phyloP scores from a whole-genome alignment of 75 land plant species.

The Adiantum capillusveneris region DNA sequence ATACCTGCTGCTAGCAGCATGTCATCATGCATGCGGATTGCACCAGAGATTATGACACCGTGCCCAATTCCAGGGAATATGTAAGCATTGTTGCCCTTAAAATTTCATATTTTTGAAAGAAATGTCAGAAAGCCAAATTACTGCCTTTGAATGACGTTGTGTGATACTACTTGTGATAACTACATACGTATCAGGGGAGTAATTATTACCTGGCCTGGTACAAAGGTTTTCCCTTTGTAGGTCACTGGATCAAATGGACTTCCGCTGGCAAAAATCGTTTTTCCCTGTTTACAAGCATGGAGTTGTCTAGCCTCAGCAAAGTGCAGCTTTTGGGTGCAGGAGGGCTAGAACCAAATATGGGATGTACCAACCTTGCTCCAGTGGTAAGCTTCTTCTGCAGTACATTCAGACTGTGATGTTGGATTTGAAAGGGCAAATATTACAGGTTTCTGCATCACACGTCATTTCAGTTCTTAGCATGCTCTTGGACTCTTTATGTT shows the following conservation, averaged over 20 bases:
- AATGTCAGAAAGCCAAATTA: neutral
- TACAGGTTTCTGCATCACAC: slow-evolving; percentile 33
- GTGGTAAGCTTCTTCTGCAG: slow-evolving; percentile 45
- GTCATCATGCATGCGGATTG: slow-evolving; percentile 40
- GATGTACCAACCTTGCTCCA: slow-evolving; percentile 28
- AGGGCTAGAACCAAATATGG: neutral
- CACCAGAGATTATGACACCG: slow-evolving; percentile 33
- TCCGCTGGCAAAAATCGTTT: slow-evolving; percentile 41
- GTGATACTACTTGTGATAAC: too few species aligned
- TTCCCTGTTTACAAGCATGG: slow-evolving; percentile 17
- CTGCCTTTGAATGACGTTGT: neutral
- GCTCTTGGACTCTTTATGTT: too few species aligned
- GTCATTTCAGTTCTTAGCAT: too few species aligned
- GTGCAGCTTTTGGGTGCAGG: too few species aligned
- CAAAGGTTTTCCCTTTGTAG: slow-evolving; percentile 27
- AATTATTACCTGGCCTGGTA: slow-evolving; percentile 34
- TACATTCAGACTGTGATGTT: slow-evolving; percentile 42
- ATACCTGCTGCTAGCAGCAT: slow-evolving; percentile 32
- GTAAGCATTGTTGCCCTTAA: slow-evolving; percentile 14
- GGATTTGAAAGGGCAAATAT: slow-evolving; percentile 48
- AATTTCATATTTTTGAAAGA: neutral
- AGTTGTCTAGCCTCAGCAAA: too few species aligned
- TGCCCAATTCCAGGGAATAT: slow-evolving; percentile 44
- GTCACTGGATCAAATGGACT: slow-evolving; percentile 42
- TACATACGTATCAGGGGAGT: too few species aligned